Conservation (phyloP, 768 basidiomycete genomes). For the Sporobolomyces pararoseus region DNA sequence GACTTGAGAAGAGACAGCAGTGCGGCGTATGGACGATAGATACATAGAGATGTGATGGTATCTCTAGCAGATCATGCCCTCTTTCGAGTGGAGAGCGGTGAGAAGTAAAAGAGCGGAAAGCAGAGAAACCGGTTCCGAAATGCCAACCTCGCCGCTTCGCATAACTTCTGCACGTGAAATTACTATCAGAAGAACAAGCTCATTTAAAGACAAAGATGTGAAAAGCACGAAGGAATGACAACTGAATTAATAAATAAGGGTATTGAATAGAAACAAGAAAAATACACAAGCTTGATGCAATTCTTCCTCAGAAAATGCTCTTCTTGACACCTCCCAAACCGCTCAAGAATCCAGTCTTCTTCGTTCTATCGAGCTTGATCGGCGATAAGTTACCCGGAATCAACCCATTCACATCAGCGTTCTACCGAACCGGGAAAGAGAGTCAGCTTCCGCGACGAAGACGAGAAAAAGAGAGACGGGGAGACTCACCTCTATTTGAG, state of each 20-base stretch:
- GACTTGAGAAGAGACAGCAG: background rate
- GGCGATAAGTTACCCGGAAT: slow-evolving; percentile 37
- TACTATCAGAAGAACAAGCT: too few relatives aligned
- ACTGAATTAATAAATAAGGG: too few relatives aligned
- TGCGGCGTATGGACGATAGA: background rate
- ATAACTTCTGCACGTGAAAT: too few relatives aligned
- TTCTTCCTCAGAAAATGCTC: slow-evolving; percentile 1
- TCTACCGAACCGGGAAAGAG: background rate
- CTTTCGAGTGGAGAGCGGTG: too few relatives aligned
- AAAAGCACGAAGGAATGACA: too few relatives aligned
- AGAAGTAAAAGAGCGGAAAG: too few relatives aligned
- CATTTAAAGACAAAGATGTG: too few relatives aligned
- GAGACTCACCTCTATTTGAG: slow-evolving; percentile 32
- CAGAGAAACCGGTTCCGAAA: background rate
- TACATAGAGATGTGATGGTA: too few relatives aligned
- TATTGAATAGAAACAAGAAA: background rate
- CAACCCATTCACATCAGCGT: slow-evolving; percentile 27
- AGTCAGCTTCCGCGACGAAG: background rate
- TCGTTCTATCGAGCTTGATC: slow-evolving; percentile 21
- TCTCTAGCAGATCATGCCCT: too few relatives aligned
- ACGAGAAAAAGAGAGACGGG: background rate
- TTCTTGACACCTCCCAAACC: slow-evolving; percentile 12
- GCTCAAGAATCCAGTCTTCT: slow-evolving; percentile 7
- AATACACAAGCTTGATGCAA: background rate
- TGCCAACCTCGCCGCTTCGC: too few relatives aligned